A percentile compares a stretch with the other conserved stretches of the same genome.
Conservation (phyloP, 257 asterid genomes). For the Scutellaria minor region DNA sequence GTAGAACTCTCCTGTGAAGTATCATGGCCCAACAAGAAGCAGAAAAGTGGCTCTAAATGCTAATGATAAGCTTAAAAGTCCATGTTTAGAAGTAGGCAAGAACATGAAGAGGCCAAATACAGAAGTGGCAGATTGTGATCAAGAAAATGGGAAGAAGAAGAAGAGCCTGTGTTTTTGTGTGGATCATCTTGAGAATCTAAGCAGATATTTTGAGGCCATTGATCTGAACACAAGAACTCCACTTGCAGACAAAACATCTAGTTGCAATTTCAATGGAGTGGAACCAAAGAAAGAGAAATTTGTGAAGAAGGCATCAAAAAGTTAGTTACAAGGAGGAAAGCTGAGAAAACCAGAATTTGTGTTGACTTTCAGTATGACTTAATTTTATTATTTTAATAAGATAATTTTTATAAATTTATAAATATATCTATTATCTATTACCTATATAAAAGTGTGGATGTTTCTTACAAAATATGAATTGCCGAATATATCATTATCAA, state of each 20-base stretch:
- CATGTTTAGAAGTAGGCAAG: slow-evolving; percentile 23
- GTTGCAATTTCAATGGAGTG: slow-evolving; percentile 37
- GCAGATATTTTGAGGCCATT: slow-evolving; percentile 53
- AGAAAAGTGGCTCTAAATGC: slow-evolving; percentile 39
- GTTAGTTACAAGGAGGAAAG: no score
- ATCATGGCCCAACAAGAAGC: slow-evolving; percentile 10
- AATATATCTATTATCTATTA: no score
- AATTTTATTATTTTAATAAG: no score
- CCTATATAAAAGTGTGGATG: no score
- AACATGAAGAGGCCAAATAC: slow-evolving; percentile 29
- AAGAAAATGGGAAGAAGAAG: slow-evolving; percentile 29
- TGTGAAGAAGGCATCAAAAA: slow-evolving; percentile 30
- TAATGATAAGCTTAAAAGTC: slow-evolving; percentile 27
- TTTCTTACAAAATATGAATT: no score
- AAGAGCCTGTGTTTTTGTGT: slow-evolving; percentile 10
- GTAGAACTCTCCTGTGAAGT: slow-evolving; percentile 30
- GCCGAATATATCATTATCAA: no score
- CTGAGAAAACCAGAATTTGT: no score
- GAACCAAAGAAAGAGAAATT: slow-evolving; percentile 37
- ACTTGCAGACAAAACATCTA: slow-evolving; percentile 51
- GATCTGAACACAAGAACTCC: slow-evolving; percentile 63
- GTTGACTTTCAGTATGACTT: no score
- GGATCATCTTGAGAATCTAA: slow-evolving; percentile 44
- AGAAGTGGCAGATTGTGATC: neutral
- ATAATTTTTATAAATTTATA: no score